phyloP scores from a whole-genome alignment of 441 rosid genomes.

The Euphorbia schlechtendalii region DNA sequence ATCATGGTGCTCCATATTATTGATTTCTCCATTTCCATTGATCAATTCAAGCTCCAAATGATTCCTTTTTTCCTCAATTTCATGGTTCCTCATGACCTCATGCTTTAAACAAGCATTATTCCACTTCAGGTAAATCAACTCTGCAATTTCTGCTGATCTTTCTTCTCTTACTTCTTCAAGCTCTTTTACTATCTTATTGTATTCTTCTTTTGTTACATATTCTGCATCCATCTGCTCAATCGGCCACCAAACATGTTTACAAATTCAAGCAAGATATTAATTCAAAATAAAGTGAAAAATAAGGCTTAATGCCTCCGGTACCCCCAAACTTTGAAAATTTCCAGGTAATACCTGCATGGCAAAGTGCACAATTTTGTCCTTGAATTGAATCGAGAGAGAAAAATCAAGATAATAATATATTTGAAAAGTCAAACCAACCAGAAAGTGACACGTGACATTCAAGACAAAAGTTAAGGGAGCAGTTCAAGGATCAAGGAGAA shows the following conservation, averaged over 20 bases:
- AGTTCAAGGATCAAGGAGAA: no score
- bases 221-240: slow-evolving; percentile 34
- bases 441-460: no score
- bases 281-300: neutral
- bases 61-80: slow-evolving; percentile 13
- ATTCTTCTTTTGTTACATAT: slow-evolving; percentile 30
- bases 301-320: no score
- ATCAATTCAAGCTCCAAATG: slow-evolving; percentile 26
- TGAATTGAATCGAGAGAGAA: no score
- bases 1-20: slow-evolving; percentile 22
- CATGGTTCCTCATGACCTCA: slow-evolving; percentile 37
- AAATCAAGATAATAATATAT: no score
- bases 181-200: slow-evolving; percentile 33
- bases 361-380: no score
- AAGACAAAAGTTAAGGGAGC: no score
- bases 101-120: slow-evolving; percentile 68
- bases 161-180: slow-evolving; percentile 42
- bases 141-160: slow-evolving; percentile 37
- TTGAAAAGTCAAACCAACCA: no score
- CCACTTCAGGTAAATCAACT: slow-evolving; percentile 60
- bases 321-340: no score
- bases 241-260: neutral
- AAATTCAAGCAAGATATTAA: neutral
- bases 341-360: no score
- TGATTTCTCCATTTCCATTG: slow-evolving; percentile 17